These are phyloP conservation scores for Pisolithus sp. DNA, from an alignment of 768 basidiomycete genomes.

Conservation along the genomic window DNA sequence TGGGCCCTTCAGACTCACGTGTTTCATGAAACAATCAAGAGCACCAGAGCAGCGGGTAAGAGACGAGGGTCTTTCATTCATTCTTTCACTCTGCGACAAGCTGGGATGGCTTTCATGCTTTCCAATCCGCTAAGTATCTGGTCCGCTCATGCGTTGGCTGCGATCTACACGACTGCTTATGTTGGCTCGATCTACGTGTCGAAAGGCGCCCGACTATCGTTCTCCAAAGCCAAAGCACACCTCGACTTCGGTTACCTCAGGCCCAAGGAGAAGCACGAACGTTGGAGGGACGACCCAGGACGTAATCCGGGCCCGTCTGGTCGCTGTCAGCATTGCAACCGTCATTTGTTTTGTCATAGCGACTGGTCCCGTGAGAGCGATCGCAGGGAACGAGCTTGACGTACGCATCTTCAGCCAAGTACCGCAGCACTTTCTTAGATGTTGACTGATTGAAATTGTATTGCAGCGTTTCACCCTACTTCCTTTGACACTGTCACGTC, in stretches of 20 bases:
- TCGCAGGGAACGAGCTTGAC: conserved; percentile 14
- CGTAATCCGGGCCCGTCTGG: conserved; percentile 75
- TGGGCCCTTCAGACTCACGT: not conserved
- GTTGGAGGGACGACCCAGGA: conserved; percentile 78
- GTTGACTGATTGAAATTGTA: conserved; percentile 5
- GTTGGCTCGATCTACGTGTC: conserved; percentile 81
- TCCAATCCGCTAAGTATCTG: not conserved
- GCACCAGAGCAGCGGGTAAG: no score
- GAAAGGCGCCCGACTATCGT: conserved; percentile 54
- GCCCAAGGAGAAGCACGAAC: conserved; percentile 34
- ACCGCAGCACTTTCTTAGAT: not conserved
- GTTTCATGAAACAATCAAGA: no score
- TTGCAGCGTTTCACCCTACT: conserved; percentile 16
- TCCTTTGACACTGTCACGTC: conserved; percentile 30
- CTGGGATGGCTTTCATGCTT: not conserved
- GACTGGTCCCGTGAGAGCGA: conserved; percentile 33
- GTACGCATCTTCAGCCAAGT: conserved; percentile 7
- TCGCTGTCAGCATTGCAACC: conserved; percentile 62
- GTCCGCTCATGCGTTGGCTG: conserved; percentile 48
- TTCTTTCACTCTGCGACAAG: not conserved
- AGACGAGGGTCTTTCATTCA: not conserved
- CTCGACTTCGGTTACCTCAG: conserved; percentile 23
- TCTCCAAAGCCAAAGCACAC: conserved; percentile 28
- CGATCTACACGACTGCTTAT: conserved; percentile 58
- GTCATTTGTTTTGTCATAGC: conserved; percentile 49